Conservation (phyloP, 192 early-diverging fungal species). For the Coemansia sp. region DNA sequence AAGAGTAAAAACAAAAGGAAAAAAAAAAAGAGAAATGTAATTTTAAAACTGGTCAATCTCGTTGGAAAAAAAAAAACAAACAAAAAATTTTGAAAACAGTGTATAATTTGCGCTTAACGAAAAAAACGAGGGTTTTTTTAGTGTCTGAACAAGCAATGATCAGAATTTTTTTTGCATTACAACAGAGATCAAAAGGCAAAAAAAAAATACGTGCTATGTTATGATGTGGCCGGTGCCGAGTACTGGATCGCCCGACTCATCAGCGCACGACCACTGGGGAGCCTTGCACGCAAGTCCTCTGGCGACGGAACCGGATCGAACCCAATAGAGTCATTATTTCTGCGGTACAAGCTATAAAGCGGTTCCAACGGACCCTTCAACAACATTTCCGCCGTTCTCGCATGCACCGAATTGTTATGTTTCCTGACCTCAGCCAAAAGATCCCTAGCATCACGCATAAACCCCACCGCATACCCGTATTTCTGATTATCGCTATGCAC, state of each 20-base stretch:
- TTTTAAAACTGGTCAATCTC: too few species aligned
- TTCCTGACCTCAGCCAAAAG: slow-evolving; percentile 41
- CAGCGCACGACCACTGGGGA: slow-evolving; percentile 46
- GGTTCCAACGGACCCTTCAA: slow-evolving; percentile 43
- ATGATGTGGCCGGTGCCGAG: slow-evolving; percentile 8
- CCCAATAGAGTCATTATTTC: slow-evolving; percentile 56
- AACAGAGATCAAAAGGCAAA: not conserved
- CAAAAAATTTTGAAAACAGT: too few species aligned
- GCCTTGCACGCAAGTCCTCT: slow-evolving; percentile 39
- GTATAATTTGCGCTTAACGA: too few species aligned
- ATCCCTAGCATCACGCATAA: slow-evolving; percentile 54
- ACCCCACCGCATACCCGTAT: slow-evolving; percentile 50
- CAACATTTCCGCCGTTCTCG: slow-evolving; percentile 39
- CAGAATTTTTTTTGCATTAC: too few species aligned
- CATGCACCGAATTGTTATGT: slow-evolving; percentile 44
- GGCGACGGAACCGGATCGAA: slow-evolving; percentile 49
- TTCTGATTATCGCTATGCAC: slow-evolving; percentile 52
- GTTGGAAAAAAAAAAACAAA: not conserved
- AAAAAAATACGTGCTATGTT: not conserved
- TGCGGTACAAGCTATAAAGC: slow-evolving; percentile 47
- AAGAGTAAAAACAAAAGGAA: not conserved
- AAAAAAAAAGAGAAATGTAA: slow-evolving; percentile 17
- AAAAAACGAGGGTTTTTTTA: too few species aligned
- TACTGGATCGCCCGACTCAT: slow-evolving; percentile 38
- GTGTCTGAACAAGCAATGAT: not conserved